Conservation (phyloP, 495 filamentous ascomycete genomes). For the Talaromyces wortmannii region DNA sequence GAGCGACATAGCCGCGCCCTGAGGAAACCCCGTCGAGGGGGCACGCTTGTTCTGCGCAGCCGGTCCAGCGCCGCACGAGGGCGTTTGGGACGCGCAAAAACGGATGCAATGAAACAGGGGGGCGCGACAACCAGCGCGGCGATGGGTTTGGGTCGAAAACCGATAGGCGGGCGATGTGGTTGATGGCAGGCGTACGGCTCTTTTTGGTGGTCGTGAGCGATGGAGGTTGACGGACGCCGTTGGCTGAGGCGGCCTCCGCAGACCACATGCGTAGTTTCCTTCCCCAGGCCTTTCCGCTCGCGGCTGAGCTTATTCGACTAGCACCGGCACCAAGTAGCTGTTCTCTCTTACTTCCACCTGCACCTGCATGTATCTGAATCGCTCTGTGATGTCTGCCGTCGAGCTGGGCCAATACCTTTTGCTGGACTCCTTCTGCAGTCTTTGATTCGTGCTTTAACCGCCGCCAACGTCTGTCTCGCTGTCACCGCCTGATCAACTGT, state of each 20-base stretch:
- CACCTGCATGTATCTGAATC: neutral
- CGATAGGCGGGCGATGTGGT: conserved; percentile 19
- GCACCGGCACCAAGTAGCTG: neutral
- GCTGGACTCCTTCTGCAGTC: neutral
- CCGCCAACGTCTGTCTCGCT: no score
- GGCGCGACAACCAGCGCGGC: conserved; percentile 9
- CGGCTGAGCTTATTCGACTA: neutral
- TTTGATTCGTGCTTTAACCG: neutral
- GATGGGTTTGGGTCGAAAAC: conserved; percentile 25
- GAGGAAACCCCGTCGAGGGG: conserved; percentile 39
- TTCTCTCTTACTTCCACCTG: conserved; percentile 1
- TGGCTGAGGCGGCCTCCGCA: conserved; percentile 4
- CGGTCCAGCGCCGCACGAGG: conserved; percentile 23
- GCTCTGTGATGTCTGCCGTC: neutral
- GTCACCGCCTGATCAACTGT: neutral
- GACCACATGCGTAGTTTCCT: conserved; percentile 6
- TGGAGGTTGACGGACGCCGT: conserved; percentile 6
- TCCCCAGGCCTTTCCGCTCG: neutral
- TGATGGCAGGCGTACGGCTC: conserved; percentile 11
- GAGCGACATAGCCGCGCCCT: conserved; percentile 45
- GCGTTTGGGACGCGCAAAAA: conserved; percentile 22
- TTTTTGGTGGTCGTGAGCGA: conserved; percentile 5
- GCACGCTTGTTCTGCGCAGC: conserved; percentile 40
- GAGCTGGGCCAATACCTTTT: neutral
- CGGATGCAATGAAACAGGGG: conserved; percentile 22